Percentiles rank a stretch among this genome's conserved stretches.
These are phyloP conservation scores for Naegleria gruberi DNA, from an alignment of 208 protist species.

Conservation along the genomic window DNA sequence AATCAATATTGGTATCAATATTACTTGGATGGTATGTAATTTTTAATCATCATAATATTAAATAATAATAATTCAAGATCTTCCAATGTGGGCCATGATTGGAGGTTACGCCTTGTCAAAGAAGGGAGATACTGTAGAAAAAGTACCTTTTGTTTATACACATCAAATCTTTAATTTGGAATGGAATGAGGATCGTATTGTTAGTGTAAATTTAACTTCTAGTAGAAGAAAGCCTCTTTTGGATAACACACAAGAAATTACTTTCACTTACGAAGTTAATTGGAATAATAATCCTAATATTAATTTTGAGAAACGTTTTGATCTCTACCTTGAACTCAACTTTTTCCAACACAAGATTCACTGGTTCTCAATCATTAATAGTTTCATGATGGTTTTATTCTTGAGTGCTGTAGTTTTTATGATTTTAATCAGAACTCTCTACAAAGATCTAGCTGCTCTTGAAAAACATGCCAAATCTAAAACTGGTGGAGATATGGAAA, in stretches of 20 bases:
- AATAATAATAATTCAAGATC: neutral
- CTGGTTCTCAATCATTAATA: constrained; percentile 85
- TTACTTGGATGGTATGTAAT: neutral
- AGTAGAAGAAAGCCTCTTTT: constrained; percentile 38
- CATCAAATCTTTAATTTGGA: constrained; percentile 71
- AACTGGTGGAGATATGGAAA: constrained; percentile 48
- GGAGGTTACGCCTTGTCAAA: neutral
- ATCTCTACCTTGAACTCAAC: constrained; percentile 65
- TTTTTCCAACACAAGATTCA: constrained; percentile 79
- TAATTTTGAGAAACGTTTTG: constrained; percentile 70
- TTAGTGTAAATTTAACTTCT: constrained; percentile 62
- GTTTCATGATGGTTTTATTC: constrained; percentile 72
- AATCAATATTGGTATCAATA: constrained; percentile 48
- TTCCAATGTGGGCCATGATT: constrained; percentile 18
- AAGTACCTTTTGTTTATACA: constrained; percentile 53
- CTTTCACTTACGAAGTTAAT: constrained; percentile 69
- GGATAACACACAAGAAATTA: constrained; percentile 31
- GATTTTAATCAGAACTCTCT: constrained; percentile 75
- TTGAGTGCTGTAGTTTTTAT: constrained; percentile 71
- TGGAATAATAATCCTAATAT: constrained; percentile 53
- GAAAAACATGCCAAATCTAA: constrained; percentile 28
- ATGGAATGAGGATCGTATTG: constrained; percentile 50
- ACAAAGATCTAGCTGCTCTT: constrained; percentile 65
- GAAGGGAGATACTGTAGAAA: neutral
- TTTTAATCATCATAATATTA: too few species aligned